Base-by-base conservation (phyloP, 371 early-diverging fungal species). In the Rhizopus delemar region DNA sequence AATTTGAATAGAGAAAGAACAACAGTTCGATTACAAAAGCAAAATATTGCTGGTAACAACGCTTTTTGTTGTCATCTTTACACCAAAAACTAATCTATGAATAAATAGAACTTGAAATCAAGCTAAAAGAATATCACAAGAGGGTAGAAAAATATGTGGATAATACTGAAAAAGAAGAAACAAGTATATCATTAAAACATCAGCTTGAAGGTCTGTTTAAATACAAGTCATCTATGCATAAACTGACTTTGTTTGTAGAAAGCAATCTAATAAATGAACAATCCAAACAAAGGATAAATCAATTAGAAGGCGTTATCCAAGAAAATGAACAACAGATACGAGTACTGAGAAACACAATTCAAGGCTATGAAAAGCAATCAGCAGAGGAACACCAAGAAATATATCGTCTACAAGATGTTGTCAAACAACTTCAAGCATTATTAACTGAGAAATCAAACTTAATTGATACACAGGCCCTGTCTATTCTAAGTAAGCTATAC, bases 91-190 rank as follows among this genome's bases (percentile, higher is more conserved):
- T 48, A 29, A 48, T 29, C 7, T 48, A 29, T 48, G 48, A 8
- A 48, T 29, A 48, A 38, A 48, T 48, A 48, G 48, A 28, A 22
- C 48, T 48, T 48, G 48, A 48, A 48, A 15, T 1, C 22, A 48
- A 48, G 15, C 2, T 48, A 6, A 29, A 5, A 28, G 31, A 48
- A 48, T 48, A 48, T 29, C n/a, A 48, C 5, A 15, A 43, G 13
- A 13, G 5, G n/a, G n/a, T 13, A 5, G 43, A 43, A 36, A 36
- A 36, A 11, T 11, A 36, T 8, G 36, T 11, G 6, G 11, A 36
- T 13, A 5, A 13, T 5, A 43, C 1, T 28, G 48, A 48, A 29
- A 9, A 48, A 48, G 4, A 7, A 4, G 28, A 28, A 8, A 8
- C 9, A 29, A 12, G 7, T 8, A 29, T 4, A 8, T 2, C 16